Percentiles rank a stretch among this genome's conserved stretches.
These are phyloP conservation scores for Hypomontagnella submonticulosa DNA, from an alignment of 495 filamentous ascomycete species.

Conservation along the genomic window DNA sequence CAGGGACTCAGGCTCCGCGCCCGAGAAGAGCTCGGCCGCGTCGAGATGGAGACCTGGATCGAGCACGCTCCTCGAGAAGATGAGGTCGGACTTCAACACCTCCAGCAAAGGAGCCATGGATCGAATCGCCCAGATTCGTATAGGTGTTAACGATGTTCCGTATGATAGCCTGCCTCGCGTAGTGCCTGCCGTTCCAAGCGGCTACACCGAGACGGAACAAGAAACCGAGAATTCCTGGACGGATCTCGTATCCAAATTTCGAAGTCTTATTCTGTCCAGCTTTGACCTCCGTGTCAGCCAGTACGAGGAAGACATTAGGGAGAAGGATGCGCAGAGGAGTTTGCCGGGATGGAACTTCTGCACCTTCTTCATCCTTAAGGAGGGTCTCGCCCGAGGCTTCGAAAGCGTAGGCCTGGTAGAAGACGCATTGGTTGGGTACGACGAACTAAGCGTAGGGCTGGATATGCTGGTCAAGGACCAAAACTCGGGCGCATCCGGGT, in stretches of 20 bases:
- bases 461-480: constrained; percentile 85
- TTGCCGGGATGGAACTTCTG: constrained; percentile 99
- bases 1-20: constrained; percentile 57
- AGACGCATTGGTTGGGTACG: constrained; percentile 91
- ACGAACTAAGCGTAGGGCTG: constrained; percentile 87
- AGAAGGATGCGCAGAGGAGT: constrained; percentile 86
- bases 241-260: constrained; percentile 87
- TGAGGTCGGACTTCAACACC: constrained; percentile 91
- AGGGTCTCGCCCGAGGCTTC: constrained; percentile 91
- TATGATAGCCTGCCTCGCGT: constrained; percentile 66
- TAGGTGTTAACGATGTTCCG: constrained; percentile 71
- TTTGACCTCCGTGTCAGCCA: constrained; percentile 92
- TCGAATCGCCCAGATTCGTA: constrained; percentile 84
- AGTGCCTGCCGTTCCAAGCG: constrained; percentile 65
- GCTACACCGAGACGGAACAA: constrained; percentile 71
- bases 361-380: constrained; percentile 97
- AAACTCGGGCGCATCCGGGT: constrained; percentile 60
- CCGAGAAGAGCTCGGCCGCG: constrained; percentile 54
- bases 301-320: constrained; percentile 96
- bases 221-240: constrained; percentile 78
- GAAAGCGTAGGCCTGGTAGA: constrained; percentile 96
- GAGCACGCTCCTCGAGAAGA: constrained; percentile 86
- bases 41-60: constrained; percentile 84
- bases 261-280: constrained; percentile 84
- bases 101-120: constrained; percentile 81